Base-by-base conservation (phyloP, 2,329 filamentous ascomycete species). In the Aspergillus ustus region DNA sequence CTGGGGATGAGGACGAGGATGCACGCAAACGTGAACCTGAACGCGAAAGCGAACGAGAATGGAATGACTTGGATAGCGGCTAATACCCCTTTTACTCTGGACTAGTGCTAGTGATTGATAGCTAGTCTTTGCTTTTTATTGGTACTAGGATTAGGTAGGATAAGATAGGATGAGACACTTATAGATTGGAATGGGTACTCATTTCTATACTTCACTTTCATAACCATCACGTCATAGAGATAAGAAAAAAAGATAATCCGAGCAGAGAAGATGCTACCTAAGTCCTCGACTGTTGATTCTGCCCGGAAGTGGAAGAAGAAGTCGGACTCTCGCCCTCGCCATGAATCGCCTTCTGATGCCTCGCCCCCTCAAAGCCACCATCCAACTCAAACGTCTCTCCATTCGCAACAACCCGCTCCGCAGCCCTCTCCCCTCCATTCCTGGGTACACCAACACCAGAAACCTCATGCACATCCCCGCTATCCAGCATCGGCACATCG, bases 401-500 rank as follows among this genome's bases (percentile, higher is more conserved):
- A 1, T 34, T 46, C 7, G 37, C 55, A 28, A 57, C 48, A 57
- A 51, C 48, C 48, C 29, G 29, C 22, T 46, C 40, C 4, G 31
- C 34, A n/a, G 7, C 6, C 28, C 59, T 51, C 9, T 49, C 52
- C n/a, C 43, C 37, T 50, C 49, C 31, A 34, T 13, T 56, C 34
- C 57, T 22, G 29, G 64, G 49, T 40, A 56, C 66, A 19, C 57
- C 40, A 56, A 58, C 59, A 20, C 59, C 40, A 19, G 63, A 57
- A 22, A 57, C 67, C 52, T 70, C 69, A 56, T 67, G 62, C 50
- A 70, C 67, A 52, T 67, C 48, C 25, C 51, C 65, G n/a, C 66
- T 66, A 62, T 70, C 67, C 51, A 70, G 20, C 62, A 70, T 69
- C 17, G 67, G 68, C 7, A 69, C 65, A 11, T 67, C 66, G 8